phyloP scores from a whole-genome alignment of 495 filamentous ascomycete genomes.

The Lasiosphaeria miniovina region DNA sequence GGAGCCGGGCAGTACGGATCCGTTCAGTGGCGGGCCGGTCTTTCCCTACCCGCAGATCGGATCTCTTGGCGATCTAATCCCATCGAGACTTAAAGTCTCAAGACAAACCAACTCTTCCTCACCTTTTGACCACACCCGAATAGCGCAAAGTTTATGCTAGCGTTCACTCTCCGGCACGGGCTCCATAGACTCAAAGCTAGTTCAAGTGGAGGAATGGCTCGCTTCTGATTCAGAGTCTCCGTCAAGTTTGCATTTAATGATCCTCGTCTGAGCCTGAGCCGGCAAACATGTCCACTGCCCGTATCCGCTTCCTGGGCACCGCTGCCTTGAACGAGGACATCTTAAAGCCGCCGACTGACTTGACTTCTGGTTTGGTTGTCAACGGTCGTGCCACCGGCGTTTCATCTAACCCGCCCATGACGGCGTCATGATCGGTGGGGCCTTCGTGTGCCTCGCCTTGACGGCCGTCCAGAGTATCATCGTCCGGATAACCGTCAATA shows the following conservation, averaged over 20 bases:
- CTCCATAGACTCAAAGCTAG: too few species aligned
- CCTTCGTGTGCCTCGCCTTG: background rate
- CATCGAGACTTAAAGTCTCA: too few species aligned
- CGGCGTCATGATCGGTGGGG: slow-evolving; percentile 10
- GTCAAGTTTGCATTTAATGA: slow-evolving; percentile 16
- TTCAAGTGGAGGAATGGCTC: too few species aligned
- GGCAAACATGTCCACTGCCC: slow-evolving; percentile 94
- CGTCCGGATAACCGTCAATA: slow-evolving; percentile 26
- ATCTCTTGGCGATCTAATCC: too few species aligned
- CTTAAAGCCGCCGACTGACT: slow-evolving; percentile 24
- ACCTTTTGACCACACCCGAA: too few species aligned
- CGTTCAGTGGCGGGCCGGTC: too few species aligned
- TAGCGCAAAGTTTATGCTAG: background rate
- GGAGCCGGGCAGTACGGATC: too few species aligned
- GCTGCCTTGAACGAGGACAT: slow-evolving; percentile 28
- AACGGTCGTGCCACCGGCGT: slow-evolving; percentile 23
- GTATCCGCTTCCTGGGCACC: slow-evolving; percentile 58
- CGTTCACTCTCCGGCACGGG: background rate
- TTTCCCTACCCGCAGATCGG: too few species aligned
- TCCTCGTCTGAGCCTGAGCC: slow-evolving; percentile 50
- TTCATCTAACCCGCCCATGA: slow-evolving; percentile 19
- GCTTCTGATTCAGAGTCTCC: too few species aligned
- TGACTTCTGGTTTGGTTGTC: slow-evolving; percentile 17
- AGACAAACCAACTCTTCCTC: too few species aligned
- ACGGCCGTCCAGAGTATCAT: slow-evolving; percentile 8